Evolutionary conservation across 805 yeast species (phyloP), one percentile per base, ranked within the genome.

Genomic region (Lachancea nothofagi): DNA sequence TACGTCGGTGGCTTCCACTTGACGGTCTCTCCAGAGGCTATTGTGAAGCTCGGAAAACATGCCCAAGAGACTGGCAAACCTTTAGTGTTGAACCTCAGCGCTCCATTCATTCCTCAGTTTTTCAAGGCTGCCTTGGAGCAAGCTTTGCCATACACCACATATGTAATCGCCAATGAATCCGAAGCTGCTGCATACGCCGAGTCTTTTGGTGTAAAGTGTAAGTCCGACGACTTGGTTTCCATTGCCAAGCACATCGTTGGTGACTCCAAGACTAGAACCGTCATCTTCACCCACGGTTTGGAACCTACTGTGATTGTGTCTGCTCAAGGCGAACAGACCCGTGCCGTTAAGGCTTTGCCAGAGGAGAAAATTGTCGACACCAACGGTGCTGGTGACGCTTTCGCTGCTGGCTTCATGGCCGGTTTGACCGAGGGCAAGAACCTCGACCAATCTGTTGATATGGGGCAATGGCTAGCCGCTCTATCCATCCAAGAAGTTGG

Each of bases 1-100:
- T 93, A 93, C 76, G 83, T 93, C 60, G 98, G 97, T 57, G 99
- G 99, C n/a, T 93, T 80, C 86, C 99, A 93, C 67, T 75, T 93
- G 69, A 93, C 99, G 42, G 99, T 93, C 42, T 85, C 95, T 50
- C 96, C 96, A 50, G 95, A 82, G 44, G 97, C 98, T 42, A 93
- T 93, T 58, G 72, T 75, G 53, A 78, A 80, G 44, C 74, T 93
- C 55, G 98, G 96, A 53, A 75, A 87, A 67, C 96, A 93, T 62
- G 97, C 97, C 49, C 83, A 93, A 46, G 83, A 71, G 45, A 74
- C 69, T 57, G 78, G 82, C 74, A 86, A 86, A 70, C 72, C 77
- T 44, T 83, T 87, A 57, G 72, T 80, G 40, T 66, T 93, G 66
- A 93, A 93, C 77, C 73, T 93, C 65, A 81, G 94, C 49, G 99